Conservation (phyloP, 1,284 basidiomycete species). For the Hymenochaete sp. region DNA sequence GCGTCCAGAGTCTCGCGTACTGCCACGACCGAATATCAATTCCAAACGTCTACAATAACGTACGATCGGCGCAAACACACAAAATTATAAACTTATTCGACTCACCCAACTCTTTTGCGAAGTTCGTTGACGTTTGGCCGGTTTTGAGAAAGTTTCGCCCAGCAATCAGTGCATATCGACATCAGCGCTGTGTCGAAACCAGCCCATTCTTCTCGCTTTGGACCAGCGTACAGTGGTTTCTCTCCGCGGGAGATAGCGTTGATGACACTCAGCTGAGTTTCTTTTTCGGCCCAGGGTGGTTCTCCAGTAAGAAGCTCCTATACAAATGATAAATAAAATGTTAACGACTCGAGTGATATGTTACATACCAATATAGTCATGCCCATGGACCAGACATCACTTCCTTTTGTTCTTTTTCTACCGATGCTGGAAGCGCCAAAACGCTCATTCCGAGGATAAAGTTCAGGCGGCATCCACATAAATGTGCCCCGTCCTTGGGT, state of each 20-base stretch:
- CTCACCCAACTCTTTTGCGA: no score
- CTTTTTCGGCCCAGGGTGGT: not conserved
- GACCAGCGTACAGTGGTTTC: conserved; percentile 3
- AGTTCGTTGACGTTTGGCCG: no score
- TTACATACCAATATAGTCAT: conserved; percentile 12
- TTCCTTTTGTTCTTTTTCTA: not conserved
- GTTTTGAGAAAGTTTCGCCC: no score
- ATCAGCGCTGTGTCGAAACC: not conserved
- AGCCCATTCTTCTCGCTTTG: conserved; percentile 1
- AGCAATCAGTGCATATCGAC: conserved; percentile 4
- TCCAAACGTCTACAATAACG: no score
- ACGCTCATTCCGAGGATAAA: not conserved
- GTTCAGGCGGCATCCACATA: conserved; percentile 11
- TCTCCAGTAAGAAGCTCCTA: conserved; percentile 13
- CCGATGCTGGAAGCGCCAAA: not conserved
- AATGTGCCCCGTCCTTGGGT: not conserved
- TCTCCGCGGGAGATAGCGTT: not conserved
- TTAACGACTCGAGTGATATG: no score
- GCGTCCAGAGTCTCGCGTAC: no score
- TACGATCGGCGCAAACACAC: no score
- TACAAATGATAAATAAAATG: not conserved
- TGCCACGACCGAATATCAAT: no score
- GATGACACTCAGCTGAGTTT: not conserved
- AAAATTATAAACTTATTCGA: no score
- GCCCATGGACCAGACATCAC: conserved; percentile 10